phyloP scores from a whole-genome alignment of 2,329 filamentous ascomycete genomes.

The Escovopsis sp. region DNA sequence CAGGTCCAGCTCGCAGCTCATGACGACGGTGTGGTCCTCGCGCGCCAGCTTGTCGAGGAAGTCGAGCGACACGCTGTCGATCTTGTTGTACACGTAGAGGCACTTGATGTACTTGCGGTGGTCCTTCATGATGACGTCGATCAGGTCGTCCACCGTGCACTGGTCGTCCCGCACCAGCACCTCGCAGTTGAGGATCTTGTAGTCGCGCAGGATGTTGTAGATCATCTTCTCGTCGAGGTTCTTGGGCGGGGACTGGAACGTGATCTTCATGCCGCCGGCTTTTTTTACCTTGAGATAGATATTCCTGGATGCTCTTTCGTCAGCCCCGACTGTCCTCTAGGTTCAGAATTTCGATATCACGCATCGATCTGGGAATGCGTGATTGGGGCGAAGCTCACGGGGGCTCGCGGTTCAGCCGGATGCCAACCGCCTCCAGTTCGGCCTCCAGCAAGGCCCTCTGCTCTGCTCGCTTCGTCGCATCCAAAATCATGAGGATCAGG shows the following conservation, averaged over 20 bases:
- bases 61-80: conserved; percentile 85
- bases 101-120: conserved; percentile 93
- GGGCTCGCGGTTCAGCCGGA: conserved; percentile 78
- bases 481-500: conserved; percentile 88
- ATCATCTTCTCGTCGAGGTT: conserved; percentile 94
- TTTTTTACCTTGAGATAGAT: conserved; percentile 96
- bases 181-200: conserved; percentile 97
- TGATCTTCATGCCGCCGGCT: conserved; percentile 97
- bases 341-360: too few species aligned
- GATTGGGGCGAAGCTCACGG: conserved; percentile 41
- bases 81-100: conserved; percentile 99
- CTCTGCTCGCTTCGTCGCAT: conserved; percentile 92
- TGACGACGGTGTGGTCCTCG: conserved; percentile 87
- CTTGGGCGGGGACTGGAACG: conserved; percentile 80
- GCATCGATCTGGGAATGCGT: background rate
- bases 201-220: conserved; percentile 92
- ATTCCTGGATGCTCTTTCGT: conserved; percentile 42
- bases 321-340: conserved; percentile 2
- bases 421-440: conserved; percentile 88
- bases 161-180: conserved; percentile 90
- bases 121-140: conserved; percentile 98
- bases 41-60: conserved; percentile 84
- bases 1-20: conserved; percentile 92
- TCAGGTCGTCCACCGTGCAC: conserved; percentile 93
- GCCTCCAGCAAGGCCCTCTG: conserved; percentile 80